Evolutionary conservation across 2,329 filamentous ascomycete species (phyloP).

Genomic region (Celoporthe dispersa): DNA sequence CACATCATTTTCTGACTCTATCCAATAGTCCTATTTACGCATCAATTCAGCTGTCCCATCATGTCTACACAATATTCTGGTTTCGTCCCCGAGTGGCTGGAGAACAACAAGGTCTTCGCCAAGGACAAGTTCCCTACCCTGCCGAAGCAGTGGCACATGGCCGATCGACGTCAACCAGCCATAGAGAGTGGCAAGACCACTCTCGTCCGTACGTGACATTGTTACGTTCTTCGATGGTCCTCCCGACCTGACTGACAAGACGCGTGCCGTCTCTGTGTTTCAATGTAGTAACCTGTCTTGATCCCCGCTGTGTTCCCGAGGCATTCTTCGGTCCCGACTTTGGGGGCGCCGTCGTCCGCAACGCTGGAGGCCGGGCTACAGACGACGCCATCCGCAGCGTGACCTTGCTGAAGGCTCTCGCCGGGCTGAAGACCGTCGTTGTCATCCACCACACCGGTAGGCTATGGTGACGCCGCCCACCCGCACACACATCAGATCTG

Average conservation of each 20-base stretch:
- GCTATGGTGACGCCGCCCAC: not conserved
- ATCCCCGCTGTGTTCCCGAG: constrained; percentile 26
- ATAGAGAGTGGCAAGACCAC: constrained; percentile 14
- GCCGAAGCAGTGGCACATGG: constrained; percentile 22
- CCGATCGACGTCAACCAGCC: constrained; percentile 7
- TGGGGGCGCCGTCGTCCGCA: constrained; percentile 20
- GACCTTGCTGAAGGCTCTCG: constrained; percentile 12
- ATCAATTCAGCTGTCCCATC: not conserved
- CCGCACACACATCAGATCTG: not conserved
- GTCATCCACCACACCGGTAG: constrained; percentile 25
- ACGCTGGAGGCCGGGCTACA: constrained; percentile 23
- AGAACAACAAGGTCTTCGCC: constrained; percentile 20
- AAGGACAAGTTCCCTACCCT: constrained; percentile 17
- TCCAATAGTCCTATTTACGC: too few relatives aligned
- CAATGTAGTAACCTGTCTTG: constrained; percentile 22
- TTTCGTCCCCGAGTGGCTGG: constrained; percentile 15
- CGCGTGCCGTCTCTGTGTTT: not conserved
- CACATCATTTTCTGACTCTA: not conserved
- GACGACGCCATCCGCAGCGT: constrained; percentile 24
- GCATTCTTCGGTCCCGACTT: constrained; percentile 22
- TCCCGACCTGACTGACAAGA: not conserved
- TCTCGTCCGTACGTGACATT: constrained; percentile 11
- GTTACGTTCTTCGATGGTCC: not conserved
- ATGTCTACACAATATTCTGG: constrained; percentile 20
- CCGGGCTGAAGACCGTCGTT: constrained; percentile 13